These are phyloP conservation scores for Teunomyces lycoperdinae DNA, from an alignment of 805 yeast genomes.

Conservation along the genomic window DNA sequence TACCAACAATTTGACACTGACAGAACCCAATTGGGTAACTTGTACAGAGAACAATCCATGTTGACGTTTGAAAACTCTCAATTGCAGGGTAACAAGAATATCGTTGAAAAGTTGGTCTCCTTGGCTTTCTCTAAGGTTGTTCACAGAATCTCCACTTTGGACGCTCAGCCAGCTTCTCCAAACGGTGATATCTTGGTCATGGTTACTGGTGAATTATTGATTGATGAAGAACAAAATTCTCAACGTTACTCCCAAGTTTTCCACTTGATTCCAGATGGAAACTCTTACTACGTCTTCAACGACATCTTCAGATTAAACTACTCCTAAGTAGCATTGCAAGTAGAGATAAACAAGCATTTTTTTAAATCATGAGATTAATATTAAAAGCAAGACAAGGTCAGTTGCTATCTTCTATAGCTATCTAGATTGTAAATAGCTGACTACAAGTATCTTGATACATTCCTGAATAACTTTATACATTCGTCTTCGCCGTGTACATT, in stretches of 20 bases:
- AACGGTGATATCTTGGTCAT: slow-evolving; percentile 89
- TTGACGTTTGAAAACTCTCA: slow-evolving; percentile 93
- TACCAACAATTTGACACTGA: slow-evolving; percentile 93
- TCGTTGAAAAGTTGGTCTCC: slow-evolving; percentile 85
- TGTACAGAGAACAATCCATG: slow-evolving; percentile 97
- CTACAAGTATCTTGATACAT: too few relatives aligned
- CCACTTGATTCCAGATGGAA: slow-evolving; percentile 92
- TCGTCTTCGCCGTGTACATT: background rate
- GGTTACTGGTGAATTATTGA: slow-evolving; percentile 93
- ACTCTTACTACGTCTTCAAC: slow-evolving; percentile 90
- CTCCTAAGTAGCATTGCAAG: slow-evolving; percentile 39
- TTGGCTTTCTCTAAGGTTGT: slow-evolving; percentile 91
- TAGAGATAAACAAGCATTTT: background rate
- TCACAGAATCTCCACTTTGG: slow-evolving; percentile 91
- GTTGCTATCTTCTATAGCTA: too few relatives aligned
- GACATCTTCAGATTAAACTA: slow-evolving; percentile 96
- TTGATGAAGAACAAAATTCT: slow-evolving; percentile 92
- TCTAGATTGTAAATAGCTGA: too few relatives aligned
- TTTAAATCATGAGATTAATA: background rate
- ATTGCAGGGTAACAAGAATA: slow-evolving; percentile 89
- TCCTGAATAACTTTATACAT: background rate
- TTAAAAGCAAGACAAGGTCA: too few relatives aligned
- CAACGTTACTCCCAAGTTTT: slow-evolving; percentile 97
- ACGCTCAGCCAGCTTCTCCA: slow-evolving; percentile 97
- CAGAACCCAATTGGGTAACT: slow-evolving; percentile 86